These are phyloP conservation scores for Fusarium sp. DNA, from an alignment of 2,329 filamentous ascomycete species.

Conservation along the genomic window DNA sequence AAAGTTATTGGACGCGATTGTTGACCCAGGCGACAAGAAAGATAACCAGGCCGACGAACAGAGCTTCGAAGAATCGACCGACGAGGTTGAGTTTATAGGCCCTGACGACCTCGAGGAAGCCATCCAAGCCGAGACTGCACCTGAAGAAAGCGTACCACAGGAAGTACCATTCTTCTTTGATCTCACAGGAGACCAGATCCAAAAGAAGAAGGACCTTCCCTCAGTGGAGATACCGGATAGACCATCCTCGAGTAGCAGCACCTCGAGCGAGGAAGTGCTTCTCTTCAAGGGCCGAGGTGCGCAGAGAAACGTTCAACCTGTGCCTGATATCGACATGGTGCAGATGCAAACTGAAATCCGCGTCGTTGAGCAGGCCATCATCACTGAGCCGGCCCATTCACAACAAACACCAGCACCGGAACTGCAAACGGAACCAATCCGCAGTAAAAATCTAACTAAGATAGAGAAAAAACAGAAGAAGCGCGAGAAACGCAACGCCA, in stretches of 20 bases:
- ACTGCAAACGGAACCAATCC: background rate
- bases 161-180: constrained; percentile 52
- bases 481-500: constrained; percentile 33
- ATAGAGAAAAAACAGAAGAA: constrained; percentile 32
- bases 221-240: constrained; percentile 29
- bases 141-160: background rate
- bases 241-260: constrained; percentile 38
- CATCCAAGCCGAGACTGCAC: constrained; percentile 15
- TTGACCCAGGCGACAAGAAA: constrained; percentile 17
- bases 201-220: background rate
- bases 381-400: constrained; percentile 3
- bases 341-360: constrained; percentile 50
- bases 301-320: constrained; percentile 40
- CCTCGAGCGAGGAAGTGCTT: constrained; percentile 75
- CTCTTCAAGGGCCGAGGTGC: constrained; percentile 68
- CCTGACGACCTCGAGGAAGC: constrained; percentile 37
- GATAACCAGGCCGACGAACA: background rate
- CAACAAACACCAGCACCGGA: background rate
- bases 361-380: constrained; percentile 42
- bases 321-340: constrained; percentile 33
- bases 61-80: background rate
- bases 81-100: constrained; percentile 21
- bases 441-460: constrained; percentile 1
- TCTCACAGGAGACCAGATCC: constrained; percentile 44
- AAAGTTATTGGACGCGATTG: constrained; percentile 50